Percentiles rank a stretch among this genome's conserved stretches.
phyloP scores from a whole-genome alignment of 371 early-diverging fungal genomes.

The Actinomucor elegans region DNA sequence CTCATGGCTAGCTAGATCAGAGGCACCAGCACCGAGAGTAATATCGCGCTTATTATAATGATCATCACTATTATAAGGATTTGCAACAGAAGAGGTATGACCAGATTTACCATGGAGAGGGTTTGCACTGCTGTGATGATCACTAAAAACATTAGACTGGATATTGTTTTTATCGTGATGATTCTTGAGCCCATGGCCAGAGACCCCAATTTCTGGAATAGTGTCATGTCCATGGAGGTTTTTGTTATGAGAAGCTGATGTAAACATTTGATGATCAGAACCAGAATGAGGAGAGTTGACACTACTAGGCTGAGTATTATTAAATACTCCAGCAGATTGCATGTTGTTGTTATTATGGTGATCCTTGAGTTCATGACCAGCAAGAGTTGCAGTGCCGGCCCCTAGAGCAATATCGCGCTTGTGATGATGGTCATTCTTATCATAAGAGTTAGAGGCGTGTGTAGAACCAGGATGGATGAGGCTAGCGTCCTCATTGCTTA shows the following conservation, averaged over 20 bases:
- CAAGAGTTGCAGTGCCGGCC: constrained; percentile 1
- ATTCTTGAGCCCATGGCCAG: constrained; percentile 11
- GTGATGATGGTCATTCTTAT: not conserved
- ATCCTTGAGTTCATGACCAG: constrained; percentile 7
- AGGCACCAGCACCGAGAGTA: constrained; percentile 6
- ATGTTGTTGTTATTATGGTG: not conserved
- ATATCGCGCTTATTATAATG: constrained; percentile 1
- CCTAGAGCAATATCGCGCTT: not conserved
- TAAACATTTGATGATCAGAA: not conserved
- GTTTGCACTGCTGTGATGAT: not conserved
- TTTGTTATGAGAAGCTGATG: not conserved
- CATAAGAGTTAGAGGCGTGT: not conserved
- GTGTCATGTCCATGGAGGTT: constrained; percentile 10
- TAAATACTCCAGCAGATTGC: not conserved
- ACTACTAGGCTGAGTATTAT: not conserved
- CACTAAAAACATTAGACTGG: not conserved
- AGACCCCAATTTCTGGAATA: constrained; percentile 9
- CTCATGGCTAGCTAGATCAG: constrained; percentile 12
- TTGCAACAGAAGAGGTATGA: not conserved
- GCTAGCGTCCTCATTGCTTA: too few species aligned
- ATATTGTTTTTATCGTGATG: constrained; percentile 9
- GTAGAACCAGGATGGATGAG: not conserved
- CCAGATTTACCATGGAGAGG: not conserved
- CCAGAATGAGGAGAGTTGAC: not conserved
- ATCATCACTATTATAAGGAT: not conserved